Conservation (phyloP, 2,329 filamentous ascomycete species). For the Diaporthe destruens region DNA sequence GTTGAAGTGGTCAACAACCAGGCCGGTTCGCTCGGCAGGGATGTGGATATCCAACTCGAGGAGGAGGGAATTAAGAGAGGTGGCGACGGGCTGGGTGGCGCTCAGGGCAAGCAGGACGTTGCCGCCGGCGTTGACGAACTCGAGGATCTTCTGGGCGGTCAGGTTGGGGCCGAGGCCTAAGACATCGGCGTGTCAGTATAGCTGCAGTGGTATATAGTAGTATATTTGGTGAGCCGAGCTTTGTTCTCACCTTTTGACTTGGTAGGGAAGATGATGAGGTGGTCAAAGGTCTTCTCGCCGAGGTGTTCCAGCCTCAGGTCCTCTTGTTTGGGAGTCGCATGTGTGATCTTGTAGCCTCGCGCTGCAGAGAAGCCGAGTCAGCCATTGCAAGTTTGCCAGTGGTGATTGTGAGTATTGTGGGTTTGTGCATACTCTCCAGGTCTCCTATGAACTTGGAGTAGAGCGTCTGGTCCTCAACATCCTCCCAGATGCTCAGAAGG, state of each 20-base stretch:
- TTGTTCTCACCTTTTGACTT: constrained; percentile 82
- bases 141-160: constrained; percentile 85
- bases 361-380: constrained; percentile 62
- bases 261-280: constrained; percentile 87
- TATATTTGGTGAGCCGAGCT: background rate
- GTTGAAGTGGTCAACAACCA: constrained; percentile 96
- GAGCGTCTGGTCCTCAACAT: constrained; percentile 80
- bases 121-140: constrained; percentile 92
- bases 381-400: constrained; percentile 38
- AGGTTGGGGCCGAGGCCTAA: constrained; percentile 89
- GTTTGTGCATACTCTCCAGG: constrained; percentile 69
- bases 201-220: background rate
- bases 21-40: constrained; percentile 84
- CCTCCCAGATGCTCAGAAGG: constrained; percentile 88
- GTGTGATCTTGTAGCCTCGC: constrained; percentile 84
- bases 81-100: constrained; percentile 76
- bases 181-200: background rate
- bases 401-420: background rate
- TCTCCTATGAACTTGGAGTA: constrained; percentile 87
- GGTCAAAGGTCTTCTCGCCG: constrained; percentile 90
- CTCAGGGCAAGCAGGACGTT: constrained; percentile 92
- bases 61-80: constrained; percentile 81
- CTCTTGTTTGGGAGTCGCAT: constrained; percentile 86
- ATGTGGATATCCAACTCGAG: constrained; percentile 90
- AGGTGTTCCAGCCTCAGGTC: constrained; percentile 83